These are phyloP conservation scores for Cladosporium sp. DNA, from an alignment of 2,329 filamentous ascomycete species.

Conservation along the genomic window DNA sequence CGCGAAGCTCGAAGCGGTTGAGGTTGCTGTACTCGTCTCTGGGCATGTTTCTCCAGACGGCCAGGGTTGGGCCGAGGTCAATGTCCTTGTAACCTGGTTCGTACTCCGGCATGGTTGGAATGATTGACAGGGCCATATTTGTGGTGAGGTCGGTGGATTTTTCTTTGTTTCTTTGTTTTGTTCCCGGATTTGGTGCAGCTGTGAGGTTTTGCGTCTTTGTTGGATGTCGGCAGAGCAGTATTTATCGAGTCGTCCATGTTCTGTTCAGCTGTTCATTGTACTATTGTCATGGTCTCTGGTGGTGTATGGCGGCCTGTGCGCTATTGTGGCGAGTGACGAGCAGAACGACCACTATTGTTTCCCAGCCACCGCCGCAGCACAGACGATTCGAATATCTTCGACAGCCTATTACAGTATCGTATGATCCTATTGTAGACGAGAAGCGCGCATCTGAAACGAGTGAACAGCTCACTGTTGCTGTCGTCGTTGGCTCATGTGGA, in stretches of 20 bases:
- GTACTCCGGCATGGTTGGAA: neutral
- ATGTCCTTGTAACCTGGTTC: neutral
- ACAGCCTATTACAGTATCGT: neutral
- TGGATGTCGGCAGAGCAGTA: neutral
- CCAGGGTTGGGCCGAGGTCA: neutral
- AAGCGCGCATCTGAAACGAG: neutral
- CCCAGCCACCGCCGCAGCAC: neutral
- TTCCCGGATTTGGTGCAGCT: neutral
- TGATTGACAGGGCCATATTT: neutral
- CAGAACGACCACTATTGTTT: neutral
- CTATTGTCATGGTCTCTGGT: neutral
- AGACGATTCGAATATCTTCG: neutral
- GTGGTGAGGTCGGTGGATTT: neutral
- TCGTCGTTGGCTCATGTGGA: neutral
- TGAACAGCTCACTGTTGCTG: neutral
- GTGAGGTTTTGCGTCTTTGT: neutral
- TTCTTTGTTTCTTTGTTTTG: neutral
- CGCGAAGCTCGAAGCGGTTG: neutral
- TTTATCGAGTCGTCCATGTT: neutral
- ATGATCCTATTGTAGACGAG: neutral
- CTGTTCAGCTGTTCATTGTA: neutral
- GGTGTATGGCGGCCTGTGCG: neutral
- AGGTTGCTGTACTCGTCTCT: conserved; percentile 1
- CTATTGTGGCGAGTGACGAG: neutral
- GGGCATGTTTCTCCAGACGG: too few species aligned